Percentiles rank a stretch among this genome's conserved stretches.
These are phyloP conservation scores for Gossypium armourianum DNA, from an alignment of 441 rosid genomes.

Conservation along the genomic window DNA sequence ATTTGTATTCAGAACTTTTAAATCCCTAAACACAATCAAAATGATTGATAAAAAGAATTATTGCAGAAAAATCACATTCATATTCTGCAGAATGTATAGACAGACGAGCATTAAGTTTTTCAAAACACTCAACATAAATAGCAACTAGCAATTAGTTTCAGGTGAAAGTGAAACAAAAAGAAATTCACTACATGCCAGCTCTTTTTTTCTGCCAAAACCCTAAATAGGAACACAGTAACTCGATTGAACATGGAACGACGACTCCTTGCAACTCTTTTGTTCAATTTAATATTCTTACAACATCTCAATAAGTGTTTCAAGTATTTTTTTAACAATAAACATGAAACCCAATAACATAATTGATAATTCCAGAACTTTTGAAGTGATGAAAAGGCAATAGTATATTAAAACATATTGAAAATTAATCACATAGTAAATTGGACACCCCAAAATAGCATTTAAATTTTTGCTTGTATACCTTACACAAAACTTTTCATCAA, in stretches of 20 bases:
- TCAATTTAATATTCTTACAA: not conserved
- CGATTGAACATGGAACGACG: not conserved
- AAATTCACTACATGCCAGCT: not conserved
- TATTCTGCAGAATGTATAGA: not conserved
- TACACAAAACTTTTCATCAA: conserved; percentile 29
- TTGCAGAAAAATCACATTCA: not conserved
- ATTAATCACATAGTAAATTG: conserved; percentile 1
- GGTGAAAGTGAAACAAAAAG: not conserved
- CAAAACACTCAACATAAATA: not conserved
- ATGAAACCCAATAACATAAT: not conserved
- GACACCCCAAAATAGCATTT: not conserved
- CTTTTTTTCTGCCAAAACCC: not conserved
- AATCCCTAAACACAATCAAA: not conserved
- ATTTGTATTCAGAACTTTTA: not conserved
- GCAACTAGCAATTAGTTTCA: not conserved
- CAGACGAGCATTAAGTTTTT: not conserved
- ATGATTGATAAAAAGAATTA: not conserved
- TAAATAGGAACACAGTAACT: not conserved
- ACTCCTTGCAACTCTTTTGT: not conserved
- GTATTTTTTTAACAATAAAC: not conserved
- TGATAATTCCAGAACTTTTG: not conserved
- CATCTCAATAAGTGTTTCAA: not conserved
- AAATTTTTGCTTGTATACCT: conserved; percentile 24
- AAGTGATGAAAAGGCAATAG: not conserved
- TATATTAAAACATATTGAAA: not conserved